These are phyloP conservation scores for Echium plantagineum DNA, from an alignment of 257 asterid species.

Conservation along the genomic window DNA sequence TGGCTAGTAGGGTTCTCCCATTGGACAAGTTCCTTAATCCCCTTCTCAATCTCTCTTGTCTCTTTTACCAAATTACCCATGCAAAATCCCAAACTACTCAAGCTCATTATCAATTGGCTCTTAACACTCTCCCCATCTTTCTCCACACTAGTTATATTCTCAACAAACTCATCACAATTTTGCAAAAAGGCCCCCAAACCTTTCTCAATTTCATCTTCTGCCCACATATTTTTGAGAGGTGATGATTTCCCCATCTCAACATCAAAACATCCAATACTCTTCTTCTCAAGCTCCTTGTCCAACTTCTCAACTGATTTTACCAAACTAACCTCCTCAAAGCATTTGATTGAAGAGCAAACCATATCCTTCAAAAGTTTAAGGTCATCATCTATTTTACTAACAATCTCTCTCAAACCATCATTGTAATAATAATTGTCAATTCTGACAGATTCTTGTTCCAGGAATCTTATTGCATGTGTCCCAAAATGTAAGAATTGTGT, in stretches of 20 bases:
- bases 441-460: constrained; percentile 38
- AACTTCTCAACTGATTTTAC: constrained; percentile 31
- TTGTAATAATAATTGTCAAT: constrained; percentile 14
- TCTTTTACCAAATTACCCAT: constrained; percentile 42
- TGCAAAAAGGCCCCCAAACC: constrained; percentile 22
- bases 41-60: constrained; percentile 55
- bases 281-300: constrained; percentile 41
- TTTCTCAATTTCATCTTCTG: constrained; percentile 27
- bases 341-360: constrained; percentile 32
- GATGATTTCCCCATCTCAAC: constrained; percentile 48
- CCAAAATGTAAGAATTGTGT: constrained; percentile 44
- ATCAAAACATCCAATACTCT: constrained; percentile 17
- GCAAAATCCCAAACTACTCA: constrained; percentile 58
- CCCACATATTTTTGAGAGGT: not conserved
- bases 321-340: constrained; percentile 43
- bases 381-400: constrained; percentile 32
- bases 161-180: constrained; percentile 28
- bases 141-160: constrained; percentile 11
- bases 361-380: constrained; percentile 31
- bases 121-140: constrained; percentile 24
- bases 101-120: constrained; percentile 31
- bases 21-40: constrained; percentile 47
- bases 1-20: constrained; percentile 72
- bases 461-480: constrained; percentile 29
- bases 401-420: constrained; percentile 24